Base-by-base conservation (phyloP, 495 filamentous ascomycete genomes). In the Pseudotulostoma volvatum region DNA sequence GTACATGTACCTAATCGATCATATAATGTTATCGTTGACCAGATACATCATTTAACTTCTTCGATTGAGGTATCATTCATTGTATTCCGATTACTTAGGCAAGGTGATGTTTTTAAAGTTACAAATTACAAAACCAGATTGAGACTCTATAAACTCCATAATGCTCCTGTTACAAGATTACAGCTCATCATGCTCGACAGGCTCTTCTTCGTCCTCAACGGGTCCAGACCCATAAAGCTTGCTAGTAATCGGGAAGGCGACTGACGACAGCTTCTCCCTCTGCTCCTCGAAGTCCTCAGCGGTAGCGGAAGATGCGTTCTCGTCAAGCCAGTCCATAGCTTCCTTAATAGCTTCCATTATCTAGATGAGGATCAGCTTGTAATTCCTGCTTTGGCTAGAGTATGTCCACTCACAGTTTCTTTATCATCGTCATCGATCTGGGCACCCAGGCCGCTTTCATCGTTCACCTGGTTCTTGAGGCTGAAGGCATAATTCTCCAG, bases 341-440 rank as follows among this genome's bases (percentile, higher is more conserved):
- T 96, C 90, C 81, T 95, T 96, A 65, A 99, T 81, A 45, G 90
- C 90, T 40, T 93, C 84, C 47, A 95, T 66, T 50, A 96, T 81
- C 72, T 78, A 45, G 11, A 28, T 17, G 2, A 25, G 16, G n/a
- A 35, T 37, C 37, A 14, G 31, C 34, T 39, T 36, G 40, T 33
- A 23, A n/a, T 21, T 8, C 33, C 31, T 18, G 4, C 20, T 20
- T 38, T 14, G 15, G 8, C 11, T 35, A 2, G 15, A 16, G 36
- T 30, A 18, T 19, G 17, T 4, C 14, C 14, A 64, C 72, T 68
- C 67, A 77, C 71, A 49, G 84, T 76, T 65, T 99, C 86, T 80
- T 96, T 99, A 73, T 99, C 92, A 44, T 96, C 90, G 44, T 93
- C 90, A 37, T 86, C 83, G 56, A 99, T 93, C 79, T 95, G 93